Base-by-base conservation (phyloP, 352 stramenopile genomes). In the Discostella stelligera region DNA sequence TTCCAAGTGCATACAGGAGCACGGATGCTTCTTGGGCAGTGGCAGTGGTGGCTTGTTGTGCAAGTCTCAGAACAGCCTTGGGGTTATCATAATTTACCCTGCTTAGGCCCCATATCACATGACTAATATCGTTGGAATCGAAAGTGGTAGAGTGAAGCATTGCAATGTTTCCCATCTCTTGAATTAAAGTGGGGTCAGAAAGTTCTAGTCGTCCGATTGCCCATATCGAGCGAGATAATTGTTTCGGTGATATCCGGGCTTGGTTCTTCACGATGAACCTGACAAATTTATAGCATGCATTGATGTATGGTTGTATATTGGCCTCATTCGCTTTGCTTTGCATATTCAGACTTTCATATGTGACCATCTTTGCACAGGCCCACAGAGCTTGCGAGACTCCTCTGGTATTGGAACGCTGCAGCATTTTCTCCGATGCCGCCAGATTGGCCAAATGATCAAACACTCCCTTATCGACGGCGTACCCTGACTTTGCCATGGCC, bases 291-390 rank as follows among this genome's bases (percentile, higher is more conserved):
- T 76, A 18, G 18, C 71, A 73, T 76, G 60, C 62, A 27, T 77
- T 44, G 2, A 86, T 48, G 59, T 88, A 91, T n/a, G 80, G 82
- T n/a, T n/a, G n/a, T 66, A 74, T 73, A 32, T 62, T n/a, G 23
- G 63, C 59, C 11, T 72, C 49, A 53, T 60, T 46, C n/a, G 46
- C 30, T 41, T 65, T 62, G 64, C 54, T 21, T 52, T 48, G 11
- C 46, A 16, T n/a, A n/a, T 72, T 49, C 41, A 39, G 56, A 39
- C 76, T n/a, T 69, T 90, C 85, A 69, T 60, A 90, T 30, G 52
- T 61, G 48, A 71, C 37, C 82, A 92, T 92, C 69, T 90, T 92
- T 6, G 67, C 84, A 72, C 82, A 90, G 2, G 79, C 74, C 86
- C 84, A 92, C 3, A 90, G 37, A n/a, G 76, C 80, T 54, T 90